Base-by-base conservation (phyloP, 2,329 filamentous ascomycete species). In the Neofusicoccum kwambonambiense region DNA sequence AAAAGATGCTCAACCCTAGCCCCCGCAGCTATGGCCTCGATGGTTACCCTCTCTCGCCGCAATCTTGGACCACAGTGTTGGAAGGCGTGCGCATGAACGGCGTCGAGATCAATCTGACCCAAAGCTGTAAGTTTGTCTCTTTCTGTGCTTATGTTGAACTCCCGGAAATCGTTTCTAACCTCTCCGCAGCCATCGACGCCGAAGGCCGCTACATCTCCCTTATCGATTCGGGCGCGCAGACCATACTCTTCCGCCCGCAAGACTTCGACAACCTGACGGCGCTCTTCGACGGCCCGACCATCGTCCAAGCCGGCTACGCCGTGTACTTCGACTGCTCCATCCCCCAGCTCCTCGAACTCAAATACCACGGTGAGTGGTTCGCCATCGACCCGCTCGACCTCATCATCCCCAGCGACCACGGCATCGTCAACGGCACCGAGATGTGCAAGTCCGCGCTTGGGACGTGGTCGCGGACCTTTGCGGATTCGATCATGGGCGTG, bases 361-460 rank as follows among this genome's bases (percentile, higher is more conserved):
- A 22, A 7, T 58, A 58, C 54, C 54, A 58, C 41, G 54, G 27
- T 41, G 17, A 22, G 7, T 58, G 54, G 54, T 58, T 58, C 41
- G 22, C 54, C 27, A 27, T 58, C 54, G 54, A 58, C 27, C 54
- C 54, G 54, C 54, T 58, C 27, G 54, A 58, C 41, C 41, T 58
- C 4, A 58, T 58, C 15, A 47, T 58, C 41, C 54, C 54, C 3
- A 35, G 54, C 41, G 41, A 45, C 7, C 54, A 58, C 9, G 27
- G 41, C 9, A 27, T 35, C 9, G 54, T 58, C 27, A 58, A 58
- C 6, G 54, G 54, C 11, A 58, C 54, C n/a, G 41, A 19, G 8
- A 58, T 58, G 54, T 58, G 54, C 54, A 58, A 19, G 41, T n/a
- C 54, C n/a, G 54, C 54, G 41, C 41, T 58, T 9, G 54, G 54